A percentile compares a stretch with the other conserved stretches of the same genome.
Evolutionary conservation across 1,139 yeast species (phyloP).

Genomic region (Wickerhamomyces sp.): DNA sequence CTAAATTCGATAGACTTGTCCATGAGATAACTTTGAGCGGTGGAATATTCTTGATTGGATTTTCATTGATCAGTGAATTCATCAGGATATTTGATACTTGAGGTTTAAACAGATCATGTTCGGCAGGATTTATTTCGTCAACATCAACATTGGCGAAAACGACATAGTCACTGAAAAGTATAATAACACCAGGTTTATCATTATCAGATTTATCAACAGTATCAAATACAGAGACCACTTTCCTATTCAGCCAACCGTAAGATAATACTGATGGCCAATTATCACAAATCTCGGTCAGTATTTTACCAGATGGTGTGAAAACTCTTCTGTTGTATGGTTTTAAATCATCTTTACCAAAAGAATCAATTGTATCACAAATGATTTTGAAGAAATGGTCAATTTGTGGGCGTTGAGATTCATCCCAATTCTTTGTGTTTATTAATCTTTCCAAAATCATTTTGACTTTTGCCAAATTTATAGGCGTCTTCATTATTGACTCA

Average conservation of each 20-base stretch:
- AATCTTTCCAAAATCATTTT: conserved; percentile 65
- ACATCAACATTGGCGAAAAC: conserved; percentile 54
- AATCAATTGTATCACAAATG: conserved; percentile 65
- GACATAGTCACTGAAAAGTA: conserved; percentile 76
- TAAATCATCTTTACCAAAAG: conserved; percentile 62
- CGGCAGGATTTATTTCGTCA: conserved; percentile 17
- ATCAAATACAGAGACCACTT: conserved; percentile 81
- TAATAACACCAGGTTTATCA: conserved; percentile 53
- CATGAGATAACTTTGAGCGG: conserved; percentile 63
- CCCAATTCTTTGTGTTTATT: conserved; percentile 37
- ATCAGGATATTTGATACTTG: conserved; percentile 75
- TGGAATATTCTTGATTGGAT: conserved; percentile 71
- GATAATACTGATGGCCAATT: conserved; percentile 88
- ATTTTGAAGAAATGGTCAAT: conserved; percentile 45
- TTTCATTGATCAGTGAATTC: conserved; percentile 86
- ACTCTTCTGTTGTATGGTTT: conserved; percentile 56
- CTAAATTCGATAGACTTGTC: conserved; percentile 56
- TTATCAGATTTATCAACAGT: conserved; percentile 38
- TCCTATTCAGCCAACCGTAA: conserved; percentile 81
- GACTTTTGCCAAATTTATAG: conserved; percentile 61
- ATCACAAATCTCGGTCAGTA: conserved; percentile 75
- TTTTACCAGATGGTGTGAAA: conserved; percentile 88
- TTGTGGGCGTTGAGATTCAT: conserved; percentile 28
- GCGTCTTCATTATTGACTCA: conserved; percentile 64
- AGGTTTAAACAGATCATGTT: conserved; percentile 39